A percentile compares a stretch with the other conserved stretches of the same genome.
phyloP scores from a whole-genome alignment of 371 early-diverging fungal genomes.

The Lichtheimia corymbifera region DNA sequence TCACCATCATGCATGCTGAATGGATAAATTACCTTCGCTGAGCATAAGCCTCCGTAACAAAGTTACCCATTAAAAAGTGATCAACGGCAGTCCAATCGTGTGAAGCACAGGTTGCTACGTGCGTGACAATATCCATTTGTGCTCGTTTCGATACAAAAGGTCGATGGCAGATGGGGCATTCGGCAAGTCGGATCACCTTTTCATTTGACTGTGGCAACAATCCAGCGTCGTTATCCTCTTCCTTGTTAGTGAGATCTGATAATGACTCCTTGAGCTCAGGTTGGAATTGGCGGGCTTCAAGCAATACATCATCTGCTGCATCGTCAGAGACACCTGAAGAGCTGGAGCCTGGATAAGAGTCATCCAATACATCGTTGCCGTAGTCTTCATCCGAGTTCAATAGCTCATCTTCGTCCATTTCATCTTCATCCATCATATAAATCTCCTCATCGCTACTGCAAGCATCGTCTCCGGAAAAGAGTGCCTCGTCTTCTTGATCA shows the following conservation, averaged over 20 bases:
- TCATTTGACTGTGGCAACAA: constrained; percentile 37
- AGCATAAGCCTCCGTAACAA: constrained; percentile 77
- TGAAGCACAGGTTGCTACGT: constrained; percentile 74
- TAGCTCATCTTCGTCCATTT: not conserved
- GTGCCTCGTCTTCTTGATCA: constrained; percentile 11
- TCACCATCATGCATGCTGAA: not conserved
- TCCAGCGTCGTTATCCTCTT: not conserved
- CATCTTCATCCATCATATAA: not conserved
- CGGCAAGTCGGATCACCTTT: constrained; percentile 62
- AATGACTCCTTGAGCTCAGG: not conserved
- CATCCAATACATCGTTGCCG: not conserved
- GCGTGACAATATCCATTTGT: constrained; percentile 79
- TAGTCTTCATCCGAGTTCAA: constrained; percentile 6
- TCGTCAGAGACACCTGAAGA: constrained; percentile 13
- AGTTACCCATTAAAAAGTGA: constrained; percentile 74
- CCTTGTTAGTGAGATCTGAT: not conserved
- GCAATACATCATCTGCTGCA: constrained; percentile 18
- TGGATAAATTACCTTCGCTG: constrained; percentile 48
- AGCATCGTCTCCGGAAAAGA: not conserved
- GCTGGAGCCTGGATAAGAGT: not conserved
- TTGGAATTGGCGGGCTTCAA: constrained; percentile 24
- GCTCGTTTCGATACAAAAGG: constrained; percentile 56
- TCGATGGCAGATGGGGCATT: constrained; percentile 77
- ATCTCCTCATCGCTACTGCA: constrained; percentile 1
- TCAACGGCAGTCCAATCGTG: constrained; percentile 66